phyloP scores from a whole-genome alignment of 768 basidiomycete genomes.

The Candolleomyces efflorescens region DNA sequence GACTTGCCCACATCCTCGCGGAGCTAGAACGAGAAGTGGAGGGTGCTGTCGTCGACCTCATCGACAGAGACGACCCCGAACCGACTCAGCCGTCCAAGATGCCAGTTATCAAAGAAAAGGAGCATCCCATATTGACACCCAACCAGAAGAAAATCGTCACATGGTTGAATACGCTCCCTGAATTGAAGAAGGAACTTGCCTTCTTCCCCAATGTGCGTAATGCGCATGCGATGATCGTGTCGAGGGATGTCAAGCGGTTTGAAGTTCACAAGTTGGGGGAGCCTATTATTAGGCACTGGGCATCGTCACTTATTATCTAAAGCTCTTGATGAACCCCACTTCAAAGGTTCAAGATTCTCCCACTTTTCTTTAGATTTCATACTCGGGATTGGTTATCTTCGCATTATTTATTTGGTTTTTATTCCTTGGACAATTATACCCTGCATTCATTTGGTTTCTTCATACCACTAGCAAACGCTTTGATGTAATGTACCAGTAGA shows the following conservation, averaged over 20 bases:
- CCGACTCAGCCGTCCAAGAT: slow-evolving; percentile 17
- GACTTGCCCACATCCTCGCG: slow-evolving; percentile 53
- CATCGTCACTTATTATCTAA: slow-evolving; percentile 46
- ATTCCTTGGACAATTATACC: neutral
- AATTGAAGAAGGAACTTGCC: slow-evolving; percentile 62
- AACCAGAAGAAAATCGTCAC: slow-evolving; percentile 53
- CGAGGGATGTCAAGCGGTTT: slow-evolving; percentile 61
- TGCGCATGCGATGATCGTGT: slow-evolving; percentile 69
- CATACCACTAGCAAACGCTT: too few species aligned
- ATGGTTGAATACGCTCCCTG: slow-evolving; percentile 62
- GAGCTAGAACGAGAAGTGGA: slow-evolving; percentile 60
- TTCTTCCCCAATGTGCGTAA: slow-evolving; percentile 59
- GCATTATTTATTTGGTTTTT: neutral
- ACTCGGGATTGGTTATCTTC: neutral
- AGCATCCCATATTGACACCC: slow-evolving; percentile 47
- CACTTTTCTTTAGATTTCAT: neutral
- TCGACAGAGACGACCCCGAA: slow-evolving; percentile 37
- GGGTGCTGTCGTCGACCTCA: slow-evolving; percentile 54
- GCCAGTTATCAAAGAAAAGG: slow-evolving; percentile 16
- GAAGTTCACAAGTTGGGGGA: slow-evolving; percentile 55
- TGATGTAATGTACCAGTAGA: too few species aligned
- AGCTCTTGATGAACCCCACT: neutral
- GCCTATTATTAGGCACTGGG: slow-evolving; percentile 70
- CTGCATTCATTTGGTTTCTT: too few species aligned
- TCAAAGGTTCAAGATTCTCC: neutral